These are phyloP conservation scores for Pachyrhizus erosus DNA, from an alignment of 306 rosid species.

Conservation along the genomic window DNA sequence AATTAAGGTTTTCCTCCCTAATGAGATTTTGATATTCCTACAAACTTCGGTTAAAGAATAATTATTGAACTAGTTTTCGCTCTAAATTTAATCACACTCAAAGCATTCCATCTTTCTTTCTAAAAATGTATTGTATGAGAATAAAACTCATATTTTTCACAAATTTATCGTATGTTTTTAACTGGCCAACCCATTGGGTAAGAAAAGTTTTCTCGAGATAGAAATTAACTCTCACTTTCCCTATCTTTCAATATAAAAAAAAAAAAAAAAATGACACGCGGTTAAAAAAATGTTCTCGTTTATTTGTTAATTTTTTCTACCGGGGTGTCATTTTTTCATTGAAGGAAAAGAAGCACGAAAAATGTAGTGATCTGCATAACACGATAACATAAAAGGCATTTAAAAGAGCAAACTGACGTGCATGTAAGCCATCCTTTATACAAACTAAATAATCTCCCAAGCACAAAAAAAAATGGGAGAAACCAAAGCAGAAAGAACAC, in stretches of 20 bases:
- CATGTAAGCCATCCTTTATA: neutral
- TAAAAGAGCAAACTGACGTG: neutral
- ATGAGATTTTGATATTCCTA: neutral
- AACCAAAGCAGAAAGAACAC: constrained; percentile 6
- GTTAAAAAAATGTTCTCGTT: neutral
- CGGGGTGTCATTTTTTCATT: too few relatives aligned
- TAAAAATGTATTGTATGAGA: too few relatives aligned
- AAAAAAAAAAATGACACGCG: neutral
- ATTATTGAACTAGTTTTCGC: too few relatives aligned
- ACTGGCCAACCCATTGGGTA: too few relatives aligned
- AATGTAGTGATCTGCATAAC: neutral
- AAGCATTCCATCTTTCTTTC: neutral
- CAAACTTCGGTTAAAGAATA: too few relatives aligned
- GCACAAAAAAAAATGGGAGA: constrained; percentile 23
- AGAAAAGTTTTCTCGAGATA: too few relatives aligned
- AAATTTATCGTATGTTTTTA: neutral
- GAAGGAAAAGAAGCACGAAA: neutral
- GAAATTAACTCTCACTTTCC: neutral
- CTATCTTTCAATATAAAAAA: neutral
- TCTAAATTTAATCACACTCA: too few relatives aligned
- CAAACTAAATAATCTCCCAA: neutral
- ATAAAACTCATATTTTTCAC: too few relatives aligned
- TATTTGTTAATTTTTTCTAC: too few relatives aligned
- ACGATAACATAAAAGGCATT: neutral
- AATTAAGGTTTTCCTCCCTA: neutral